Base-by-base conservation (phyloP, 2,329 filamentous ascomycete genomes). In the Aspergillus brasiliensis region DNA sequence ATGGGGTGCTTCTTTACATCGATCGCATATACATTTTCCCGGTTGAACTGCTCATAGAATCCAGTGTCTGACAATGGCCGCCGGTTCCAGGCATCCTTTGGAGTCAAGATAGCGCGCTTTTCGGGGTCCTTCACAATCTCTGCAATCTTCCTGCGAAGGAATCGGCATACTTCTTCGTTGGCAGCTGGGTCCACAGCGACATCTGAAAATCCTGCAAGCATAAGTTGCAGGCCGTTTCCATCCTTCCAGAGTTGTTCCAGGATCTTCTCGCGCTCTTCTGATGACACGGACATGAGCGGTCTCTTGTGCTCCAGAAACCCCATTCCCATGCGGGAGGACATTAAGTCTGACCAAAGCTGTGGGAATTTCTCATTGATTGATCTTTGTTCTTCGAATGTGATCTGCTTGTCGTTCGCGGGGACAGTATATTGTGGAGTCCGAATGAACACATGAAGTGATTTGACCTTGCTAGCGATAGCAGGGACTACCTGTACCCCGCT, bases 21-120 rank as follows among this genome's bases (percentile, higher is more conserved):
- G 1, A 84, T 73, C 1, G 84, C 63, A 17, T 77, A 66, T 2
- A 84, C 78, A 47, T 83, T 79, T 0, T 73, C 67, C 13, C 71
- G 71, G 64, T 83, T 79, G 55, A 65, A 72, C 10, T 56, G 23
- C 27, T 70, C 66, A 51, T 64, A 71, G 57, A 68, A 72, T 8
- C 60, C 61, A 17, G 59, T 53, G 10, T 63, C 69, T 5, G 62
- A 56, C 6, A 63, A 62, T 0, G 67, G 64, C 4, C 70, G 64
- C 3, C 67, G 67, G 4, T 63, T 56, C 17, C 62, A 62, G 8
- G 59, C 58, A 15, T 65, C 60, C 3, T 44, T 55, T 13, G 71
- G 70, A 21, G 48, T 63, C 8, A 77, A 65, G 7, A 67, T 62
- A 7, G 59, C 56, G 8, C 65, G 67, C 51, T 71, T 76, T 28